Percentiles rank a stretch among this genome's conserved stretches.
Evolutionary conservation across 2,329 filamentous ascomycete genomes (phyloP).

Genomic region (Pseudogymnoascus sp.): DNA sequence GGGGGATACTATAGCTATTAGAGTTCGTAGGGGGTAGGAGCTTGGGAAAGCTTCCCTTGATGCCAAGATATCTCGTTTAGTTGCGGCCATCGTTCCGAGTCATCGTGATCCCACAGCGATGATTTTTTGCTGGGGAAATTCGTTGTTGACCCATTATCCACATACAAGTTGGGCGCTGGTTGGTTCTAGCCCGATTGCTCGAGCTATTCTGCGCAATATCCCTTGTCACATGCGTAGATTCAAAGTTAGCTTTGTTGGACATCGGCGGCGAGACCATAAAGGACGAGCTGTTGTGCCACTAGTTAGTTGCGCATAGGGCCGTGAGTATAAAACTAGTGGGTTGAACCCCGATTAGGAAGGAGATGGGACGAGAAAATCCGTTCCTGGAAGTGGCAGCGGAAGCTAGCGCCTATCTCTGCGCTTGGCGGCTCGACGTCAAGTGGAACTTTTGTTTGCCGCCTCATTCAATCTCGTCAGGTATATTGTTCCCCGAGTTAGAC

Average conservation of each 20-base stretch:
- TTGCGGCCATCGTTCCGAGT: not conserved
- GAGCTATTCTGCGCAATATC: not conserved
- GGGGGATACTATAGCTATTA: not conserved
- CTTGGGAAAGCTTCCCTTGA: not conserved
- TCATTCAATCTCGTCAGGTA: not conserved
- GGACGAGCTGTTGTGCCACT: not conserved
- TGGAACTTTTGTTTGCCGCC: not conserved
- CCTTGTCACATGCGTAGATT: not conserved
- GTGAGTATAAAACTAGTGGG: not conserved
- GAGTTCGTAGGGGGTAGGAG: not conserved
- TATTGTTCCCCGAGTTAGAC: not conserved
- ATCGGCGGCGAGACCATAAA: not conserved
- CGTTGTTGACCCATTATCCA: not conserved
- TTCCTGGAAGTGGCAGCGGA: not conserved
- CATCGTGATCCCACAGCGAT: not conserved
- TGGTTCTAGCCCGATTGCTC: not conserved
- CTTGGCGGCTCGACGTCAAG: conserved; percentile 3
- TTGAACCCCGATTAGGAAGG: not conserved
- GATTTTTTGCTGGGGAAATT: not conserved
- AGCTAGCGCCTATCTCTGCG: not conserved
- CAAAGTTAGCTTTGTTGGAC: not conserved
- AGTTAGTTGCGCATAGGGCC: not conserved
- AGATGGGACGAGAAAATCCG: not conserved
- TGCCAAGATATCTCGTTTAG: not conserved
- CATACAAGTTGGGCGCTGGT: not conserved